Evolutionary conservation across 768 basidiomycete genomes (phyloP).

Genomic region (Lactarius hatsudake): DNA sequence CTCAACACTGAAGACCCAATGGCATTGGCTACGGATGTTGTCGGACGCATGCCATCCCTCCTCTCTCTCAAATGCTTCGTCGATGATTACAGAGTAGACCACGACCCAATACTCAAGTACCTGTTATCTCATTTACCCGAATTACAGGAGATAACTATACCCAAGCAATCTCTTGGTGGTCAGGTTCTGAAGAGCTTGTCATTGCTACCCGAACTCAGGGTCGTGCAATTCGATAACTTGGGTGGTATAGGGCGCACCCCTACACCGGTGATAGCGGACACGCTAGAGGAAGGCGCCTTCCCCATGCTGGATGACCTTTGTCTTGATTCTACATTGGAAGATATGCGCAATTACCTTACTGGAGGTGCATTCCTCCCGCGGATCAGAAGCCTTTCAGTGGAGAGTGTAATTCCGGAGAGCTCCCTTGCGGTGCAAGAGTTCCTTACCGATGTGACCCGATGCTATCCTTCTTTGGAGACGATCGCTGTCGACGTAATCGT

Average conservation of each 20-base stretch:
- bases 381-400: slow-evolving; percentile 18
- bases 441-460: slow-evolving; percentile 17
- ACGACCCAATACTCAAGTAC: slow-evolving; percentile 3
- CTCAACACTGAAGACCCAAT: neutral
- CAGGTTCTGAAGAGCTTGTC: slow-evolving; percentile 16
- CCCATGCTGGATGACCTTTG: slow-evolving; percentile 24
- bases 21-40: slow-evolving; percentile 9
- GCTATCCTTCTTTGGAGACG: slow-evolving; percentile 20
- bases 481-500: slow-evolving; percentile 24
- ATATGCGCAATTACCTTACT: slow-evolving; percentile 23
- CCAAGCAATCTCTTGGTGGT: slow-evolving; percentile 15
- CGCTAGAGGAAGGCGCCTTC: slow-evolving; percentile 20
- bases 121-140: slow-evolving; percentile 16
- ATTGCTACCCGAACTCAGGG: slow-evolving; percentile 18
- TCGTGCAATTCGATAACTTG: slow-evolving; percentile 21
- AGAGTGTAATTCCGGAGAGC: slow-evolving; percentile 14
- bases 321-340: slow-evolving; percentile 22
- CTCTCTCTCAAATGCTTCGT: slow-evolving; percentile 2
- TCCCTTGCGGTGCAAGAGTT: slow-evolving; percentile 14
- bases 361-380: slow-evolving; percentile 20
- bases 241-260: neutral
- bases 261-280: neutral
- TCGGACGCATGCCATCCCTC: slow-evolving; percentile 26
- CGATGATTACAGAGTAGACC: neutral
- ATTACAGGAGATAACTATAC: slow-evolving; percentile 15